A percentile compares a stretch with the other conserved stretches of the same genome.
phyloP scores from a whole-genome alignment of 2,329 filamentous ascomycete genomes.

The Arthrobotrys sinensis region DNA sequence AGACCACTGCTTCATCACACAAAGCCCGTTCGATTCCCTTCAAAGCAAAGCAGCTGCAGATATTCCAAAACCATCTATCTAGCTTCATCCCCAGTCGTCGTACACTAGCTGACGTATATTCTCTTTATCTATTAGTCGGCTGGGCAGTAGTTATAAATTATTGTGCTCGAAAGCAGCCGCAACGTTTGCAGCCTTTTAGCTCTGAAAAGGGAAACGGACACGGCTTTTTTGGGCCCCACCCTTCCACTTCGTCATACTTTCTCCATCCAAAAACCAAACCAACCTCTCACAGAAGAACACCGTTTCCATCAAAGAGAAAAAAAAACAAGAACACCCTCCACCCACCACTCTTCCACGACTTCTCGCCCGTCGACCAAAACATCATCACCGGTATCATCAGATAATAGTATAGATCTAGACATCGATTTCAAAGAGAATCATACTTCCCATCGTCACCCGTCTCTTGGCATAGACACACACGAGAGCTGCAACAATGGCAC shows the following conservation, averaged over 20 bases:
- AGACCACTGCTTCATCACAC: neutral
- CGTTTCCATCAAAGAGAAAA: constrained; percentile 32
- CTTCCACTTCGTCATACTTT: constrained; percentile 29
- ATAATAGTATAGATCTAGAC: neutral
- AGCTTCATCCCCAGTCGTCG: constrained; percentile 13
- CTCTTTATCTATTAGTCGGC: too few relatives aligned
- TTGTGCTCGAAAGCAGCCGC: constrained; percentile 49
- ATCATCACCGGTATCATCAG: neutral
- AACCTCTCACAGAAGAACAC: constrained; percentile 42
- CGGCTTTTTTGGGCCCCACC: too few relatives aligned
- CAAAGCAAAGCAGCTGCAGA: too few relatives aligned
- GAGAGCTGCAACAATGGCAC: constrained; percentile 74
- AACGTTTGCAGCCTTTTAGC: constrained; percentile 40
- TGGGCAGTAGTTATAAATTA: too few relatives aligned
- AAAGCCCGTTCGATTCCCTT: too few relatives aligned
- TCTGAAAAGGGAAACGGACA: neutral
- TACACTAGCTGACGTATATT: constrained; percentile 30
- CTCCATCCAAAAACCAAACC: neutral
- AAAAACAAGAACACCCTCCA: constrained; percentile 4
- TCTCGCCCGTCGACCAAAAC: too few relatives aligned
- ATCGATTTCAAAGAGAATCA: too few relatives aligned
- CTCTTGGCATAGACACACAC: neutral
- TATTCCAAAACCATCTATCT: constrained; percentile 1
- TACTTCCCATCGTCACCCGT: too few relatives aligned
- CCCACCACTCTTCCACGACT: neutral